Conservation (phyloP, 768 basidiomycete species). For the Gloeopeniophorella convolvens region DNA sequence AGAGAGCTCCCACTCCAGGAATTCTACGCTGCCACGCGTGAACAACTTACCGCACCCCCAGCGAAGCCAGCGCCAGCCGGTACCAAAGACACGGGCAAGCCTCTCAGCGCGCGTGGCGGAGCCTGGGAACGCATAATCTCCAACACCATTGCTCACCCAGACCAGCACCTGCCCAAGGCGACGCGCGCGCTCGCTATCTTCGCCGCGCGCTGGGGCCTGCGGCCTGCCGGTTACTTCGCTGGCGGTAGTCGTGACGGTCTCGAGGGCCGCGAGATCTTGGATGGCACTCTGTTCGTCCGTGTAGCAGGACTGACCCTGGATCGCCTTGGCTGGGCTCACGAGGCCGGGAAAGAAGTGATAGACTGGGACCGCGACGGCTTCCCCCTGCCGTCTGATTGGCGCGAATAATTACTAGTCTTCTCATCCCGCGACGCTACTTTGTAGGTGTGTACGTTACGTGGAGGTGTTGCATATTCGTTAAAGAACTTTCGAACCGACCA, state of each 20-base stretch:
- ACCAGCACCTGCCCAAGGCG: slow-evolving; percentile 49
- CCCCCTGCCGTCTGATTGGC: no score
- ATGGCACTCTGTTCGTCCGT: slow-evolving; percentile 60
- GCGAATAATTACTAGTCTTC: no score
- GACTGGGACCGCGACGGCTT: no score
- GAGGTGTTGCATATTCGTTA: no score
- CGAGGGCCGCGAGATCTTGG: slow-evolving; percentile 45
- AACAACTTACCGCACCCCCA: slow-evolving; percentile 20
- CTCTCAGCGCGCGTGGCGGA: slow-evolving; percentile 11
- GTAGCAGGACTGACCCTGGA: no score
- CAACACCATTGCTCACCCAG: slow-evolving; percentile 47
- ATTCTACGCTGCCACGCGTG: slow-evolving; percentile 35
- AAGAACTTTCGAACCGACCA: no score
- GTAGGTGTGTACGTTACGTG: no score
- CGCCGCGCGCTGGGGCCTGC: slow-evolving; percentile 37
- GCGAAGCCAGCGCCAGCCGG: slow-evolving; percentile 22
- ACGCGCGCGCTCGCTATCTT: slow-evolving; percentile 47
- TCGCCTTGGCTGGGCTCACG: no score
- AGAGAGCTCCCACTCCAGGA: slow-evolving; percentile 41
- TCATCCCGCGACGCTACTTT: no score
- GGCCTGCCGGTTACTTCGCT: slow-evolving; percentile 30
- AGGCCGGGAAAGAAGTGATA: no score
- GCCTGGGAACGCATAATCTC: slow-evolving; percentile 55
- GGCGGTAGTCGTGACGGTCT: slow-evolving; percentile 31
- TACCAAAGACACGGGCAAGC: slow-evolving; percentile 1